Conservation (phyloP, 176 grass and related monocot genomes). For the Tillandsia fasciculata region DNA sequence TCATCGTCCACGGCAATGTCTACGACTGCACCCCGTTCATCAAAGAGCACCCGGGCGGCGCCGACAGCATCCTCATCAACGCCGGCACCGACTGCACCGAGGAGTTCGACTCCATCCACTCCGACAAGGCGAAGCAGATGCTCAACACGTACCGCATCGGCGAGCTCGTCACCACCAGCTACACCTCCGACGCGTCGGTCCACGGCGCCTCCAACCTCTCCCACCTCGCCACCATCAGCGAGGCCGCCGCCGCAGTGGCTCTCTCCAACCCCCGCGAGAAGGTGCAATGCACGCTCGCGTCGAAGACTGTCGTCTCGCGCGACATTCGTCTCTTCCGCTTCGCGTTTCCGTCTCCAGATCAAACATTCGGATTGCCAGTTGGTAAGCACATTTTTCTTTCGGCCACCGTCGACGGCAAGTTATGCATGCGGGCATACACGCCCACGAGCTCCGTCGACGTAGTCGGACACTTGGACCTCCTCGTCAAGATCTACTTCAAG, state of each 20-base stretch:
- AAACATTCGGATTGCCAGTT: conserved; percentile 50
- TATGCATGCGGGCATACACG: conserved; percentile 76
- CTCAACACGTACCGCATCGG: conserved; percentile 61
- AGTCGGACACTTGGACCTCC: conserved; percentile 61
- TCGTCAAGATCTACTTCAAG: conserved; percentile 79
- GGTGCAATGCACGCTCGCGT: conserved; percentile 41
- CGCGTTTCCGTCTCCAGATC: conserved; percentile 35
- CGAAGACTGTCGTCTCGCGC: conserved; percentile 33
- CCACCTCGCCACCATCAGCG: conserved; percentile 54
- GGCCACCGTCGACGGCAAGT: conserved; percentile 40
- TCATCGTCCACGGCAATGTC: conserved; percentile 65
- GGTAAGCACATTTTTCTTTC: conserved; percentile 74
- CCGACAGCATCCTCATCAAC: conserved; percentile 90
- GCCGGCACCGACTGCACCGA: conserved; percentile 84
- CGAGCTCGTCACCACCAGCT: conserved; percentile 28
- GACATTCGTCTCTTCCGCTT: conserved; percentile 56
- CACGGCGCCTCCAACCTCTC: conserved; percentile 11
- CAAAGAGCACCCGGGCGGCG: conserved; percentile 86
- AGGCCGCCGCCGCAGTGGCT: conserved; percentile 25
- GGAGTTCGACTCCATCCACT: conserved; percentile 93
- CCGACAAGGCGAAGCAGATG: conserved; percentile 43
- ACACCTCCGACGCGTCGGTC: conserved; percentile 8
- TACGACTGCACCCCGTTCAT: conserved; percentile 73
- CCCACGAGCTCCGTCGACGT: conserved; percentile 46
- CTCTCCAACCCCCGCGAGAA: conserved; percentile 47